Percentiles rank a stretch among this genome's conserved stretches.
Evolutionary conservation across 768 basidiomycete species (phyloP).

Genomic region (Holtermannia corniformis): DNA sequence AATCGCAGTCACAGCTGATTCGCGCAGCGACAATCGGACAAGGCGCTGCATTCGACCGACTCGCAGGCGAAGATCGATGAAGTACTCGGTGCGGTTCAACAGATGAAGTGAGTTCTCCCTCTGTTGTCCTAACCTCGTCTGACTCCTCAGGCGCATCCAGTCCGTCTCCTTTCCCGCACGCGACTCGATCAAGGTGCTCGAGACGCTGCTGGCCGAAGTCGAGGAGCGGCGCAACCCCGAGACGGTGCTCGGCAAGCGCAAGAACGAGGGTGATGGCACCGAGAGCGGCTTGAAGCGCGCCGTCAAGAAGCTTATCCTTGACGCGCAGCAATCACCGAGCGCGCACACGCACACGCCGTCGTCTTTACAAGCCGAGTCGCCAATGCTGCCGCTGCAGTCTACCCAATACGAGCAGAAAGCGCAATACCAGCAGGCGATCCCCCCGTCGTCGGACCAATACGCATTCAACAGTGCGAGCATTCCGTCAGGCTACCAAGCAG

Average conservation of each 20-base stretch:
- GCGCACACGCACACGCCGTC: neutral
- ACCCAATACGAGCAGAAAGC: neutral
- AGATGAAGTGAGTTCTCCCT: slow-evolving; percentile 29
- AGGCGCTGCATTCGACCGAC: slow-evolving; percentile 29
- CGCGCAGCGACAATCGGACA: slow-evolving; percentile 15
- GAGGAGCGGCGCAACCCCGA: slow-evolving; percentile 30
- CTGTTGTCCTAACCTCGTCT: neutral
- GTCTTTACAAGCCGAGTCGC: slow-evolving; percentile 7
- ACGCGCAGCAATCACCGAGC: slow-evolving; percentile 18
- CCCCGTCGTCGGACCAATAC: neutral
- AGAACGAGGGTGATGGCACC: slow-evolving; percentile 17
- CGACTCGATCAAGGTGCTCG: slow-evolving; percentile 39
- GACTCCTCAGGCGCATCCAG: slow-evolving; percentile 23
- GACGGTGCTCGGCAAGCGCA: slow-evolving; percentile 29
- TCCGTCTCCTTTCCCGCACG: slow-evolving; percentile 38
- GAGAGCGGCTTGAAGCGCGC: slow-evolving; percentile 35
- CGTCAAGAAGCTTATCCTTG: slow-evolving; percentile 38
- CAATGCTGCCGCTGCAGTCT: slow-evolving; percentile 16
- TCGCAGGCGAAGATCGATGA: slow-evolving; percentile 32
- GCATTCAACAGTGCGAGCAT: neutral
- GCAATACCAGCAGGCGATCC: neutral
- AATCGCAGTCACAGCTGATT: neutral
- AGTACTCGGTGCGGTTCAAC: slow-evolving; percentile 33
- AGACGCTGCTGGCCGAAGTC: slow-evolving; percentile 38
- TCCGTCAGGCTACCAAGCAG: neutral